Conservation (phyloP, 192 early-diverging fungal genomes). For the Umbelopsis isabellina region DNA sequence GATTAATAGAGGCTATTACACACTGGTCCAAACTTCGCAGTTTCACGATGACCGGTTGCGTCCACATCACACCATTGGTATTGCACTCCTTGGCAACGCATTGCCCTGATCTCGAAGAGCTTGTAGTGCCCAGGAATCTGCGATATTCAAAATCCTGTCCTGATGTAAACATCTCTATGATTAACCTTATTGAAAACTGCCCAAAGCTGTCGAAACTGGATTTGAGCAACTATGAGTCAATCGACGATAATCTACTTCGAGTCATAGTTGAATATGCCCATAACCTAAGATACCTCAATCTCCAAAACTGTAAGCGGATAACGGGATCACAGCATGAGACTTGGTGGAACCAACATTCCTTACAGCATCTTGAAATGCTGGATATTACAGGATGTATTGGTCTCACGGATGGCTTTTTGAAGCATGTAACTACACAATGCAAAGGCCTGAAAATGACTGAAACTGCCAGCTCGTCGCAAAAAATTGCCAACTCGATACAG, state of each 20-base stretch:
- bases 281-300: neutral
- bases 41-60: neutral
- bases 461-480: neutral
- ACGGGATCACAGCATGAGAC: neutral
- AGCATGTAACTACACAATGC: neutral
- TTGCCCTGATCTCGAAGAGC: constrained; percentile 1
- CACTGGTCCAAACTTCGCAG: constrained; percentile 6
- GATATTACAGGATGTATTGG: neutral
- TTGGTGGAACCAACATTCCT: neutral
- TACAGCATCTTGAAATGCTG: neutral
- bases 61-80: neutral
- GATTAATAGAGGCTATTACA: neutral
- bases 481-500: neutral
- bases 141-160: constrained; percentile 13
- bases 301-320: constrained; percentile 7
- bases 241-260: neutral
- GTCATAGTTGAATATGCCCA: neutral
- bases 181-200: neutral
- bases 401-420: neutral
- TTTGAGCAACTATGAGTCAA: constrained; percentile 5
- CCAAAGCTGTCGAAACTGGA: constrained; percentile 9
- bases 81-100: neutral
- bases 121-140: neutral
- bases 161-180: neutral
- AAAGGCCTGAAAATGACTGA: neutral